Evolutionary conservation across 441 rosid genomes (phyloP).

Genomic region (Brassica hybrid): DNA sequence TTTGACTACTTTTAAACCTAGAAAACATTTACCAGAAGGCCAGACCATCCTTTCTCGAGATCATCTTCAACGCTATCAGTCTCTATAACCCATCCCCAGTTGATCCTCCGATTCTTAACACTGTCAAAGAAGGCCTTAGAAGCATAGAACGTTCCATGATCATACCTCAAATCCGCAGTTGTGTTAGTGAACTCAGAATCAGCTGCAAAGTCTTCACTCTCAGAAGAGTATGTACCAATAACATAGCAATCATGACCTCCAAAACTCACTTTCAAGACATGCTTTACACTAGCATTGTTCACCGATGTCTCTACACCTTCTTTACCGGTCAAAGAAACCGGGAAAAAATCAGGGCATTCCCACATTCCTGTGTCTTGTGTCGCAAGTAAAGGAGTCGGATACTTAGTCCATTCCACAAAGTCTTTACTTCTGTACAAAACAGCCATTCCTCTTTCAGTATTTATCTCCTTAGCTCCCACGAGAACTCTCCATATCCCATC

Average conservation of each 20-base stretch:
- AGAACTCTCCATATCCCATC: slow-evolving; percentile 58
- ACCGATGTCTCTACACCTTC: slow-evolving; percentile 54
- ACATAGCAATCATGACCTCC: slow-evolving; percentile 16
- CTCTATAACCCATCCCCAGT: not conserved
- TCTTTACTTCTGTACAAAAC: slow-evolving; percentile 48
- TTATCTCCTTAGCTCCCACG: slow-evolving; percentile 40
- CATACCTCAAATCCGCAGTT: not conserved
- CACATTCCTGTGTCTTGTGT: slow-evolving; percentile 53
- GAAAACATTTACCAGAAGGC: not conserved
- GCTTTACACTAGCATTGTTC: slow-evolving; percentile 38
- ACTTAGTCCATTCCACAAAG: slow-evolving; percentile 48
- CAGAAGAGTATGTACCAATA: not conserved
- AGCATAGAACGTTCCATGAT: not conserved
- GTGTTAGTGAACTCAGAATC: not conserved
- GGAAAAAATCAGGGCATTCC: slow-evolving; percentile 67
- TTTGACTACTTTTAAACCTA: not conserved
- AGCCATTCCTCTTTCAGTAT: slow-evolving; percentile 41
- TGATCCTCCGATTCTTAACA: not conserved
- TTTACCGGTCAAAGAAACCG: slow-evolving; percentile 30
- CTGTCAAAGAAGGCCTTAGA: not conserved
- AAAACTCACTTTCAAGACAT: slow-evolving; percentile 59
- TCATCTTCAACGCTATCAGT: not conserved
- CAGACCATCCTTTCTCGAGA: not conserved
- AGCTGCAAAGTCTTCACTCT: not conserved
- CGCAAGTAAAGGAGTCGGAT: slow-evolving; percentile 43